Base-by-base conservation (phyloP, 768 basidiomycete genomes). In the Obba rivulosa region DNA sequence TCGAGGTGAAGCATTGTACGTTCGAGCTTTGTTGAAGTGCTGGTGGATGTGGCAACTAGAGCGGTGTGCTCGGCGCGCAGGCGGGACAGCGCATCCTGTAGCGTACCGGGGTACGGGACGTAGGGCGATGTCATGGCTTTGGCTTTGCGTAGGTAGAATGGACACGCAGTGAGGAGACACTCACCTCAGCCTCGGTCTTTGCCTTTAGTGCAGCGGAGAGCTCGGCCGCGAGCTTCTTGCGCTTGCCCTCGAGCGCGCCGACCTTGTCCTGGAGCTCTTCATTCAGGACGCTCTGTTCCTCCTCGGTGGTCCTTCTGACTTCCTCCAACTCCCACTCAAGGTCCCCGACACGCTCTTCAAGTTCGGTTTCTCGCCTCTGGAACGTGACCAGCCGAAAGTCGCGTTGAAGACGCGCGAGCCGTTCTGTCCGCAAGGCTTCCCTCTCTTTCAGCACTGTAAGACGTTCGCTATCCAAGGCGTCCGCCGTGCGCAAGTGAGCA, bases 321-420 rank as follows among this genome's bases (percentile, higher is more conserved):
- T 43, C 49, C 13, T 70, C 73, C 38, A 72, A 54, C 45, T 74
- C 66, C 8, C 76, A 76, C 61, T 82, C 76, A n/a, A 81, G 57
- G 34, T 77, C 71, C 20, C 66, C 69, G 8, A 85, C 62, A 51
- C 70, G 73, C 36, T 65, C 60, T 56, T 85, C 80, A 40, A 86
- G 64, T 54, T 82, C 81, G 13, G 69, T 67, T 55, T 87, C 86
- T 43, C 72, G 71, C 17, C 72, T 72, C 62, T 83, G 81, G 57
- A 85, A 88, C 65, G 79, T 73, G n/a, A 74, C 77, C 44, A 89
- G 75, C 59, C 77, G 76, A 57, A 71, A 79, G 50, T 91, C 87
- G 48, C 85, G 69, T 58, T 83, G 81, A 34, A 85, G 54, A 39
- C 77, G 65, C 43, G 76, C 71, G 28, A 86, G 56, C 45, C 78